Percentiles rank a stretch among this genome's conserved stretches.
Conservation (phyloP, 2,329 filamentous ascomycete species). For the Penicillium sp. region DNA sequence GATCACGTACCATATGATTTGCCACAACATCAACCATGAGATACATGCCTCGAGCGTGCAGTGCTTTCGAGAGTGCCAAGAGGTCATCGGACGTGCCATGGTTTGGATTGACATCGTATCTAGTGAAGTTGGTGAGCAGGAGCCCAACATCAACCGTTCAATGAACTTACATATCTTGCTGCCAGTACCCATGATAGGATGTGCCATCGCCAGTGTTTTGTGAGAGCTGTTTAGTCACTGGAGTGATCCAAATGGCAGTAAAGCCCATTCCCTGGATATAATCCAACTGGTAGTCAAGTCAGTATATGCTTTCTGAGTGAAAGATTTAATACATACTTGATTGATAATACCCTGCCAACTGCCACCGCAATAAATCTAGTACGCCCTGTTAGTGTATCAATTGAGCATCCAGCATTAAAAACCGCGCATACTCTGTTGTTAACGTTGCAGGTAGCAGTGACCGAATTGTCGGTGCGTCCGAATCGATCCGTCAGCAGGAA, state of each 20-base stretch:
- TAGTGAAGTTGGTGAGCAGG: constrained; percentile 28
- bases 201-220: constrained; percentile 39
- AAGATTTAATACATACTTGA: constrained; percentile 28
- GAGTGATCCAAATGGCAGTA: constrained; percentile 51
- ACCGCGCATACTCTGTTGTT: constrained; percentile 21
- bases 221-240: constrained; percentile 42
- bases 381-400: constrained; percentile 41
- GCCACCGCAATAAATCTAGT: constrained; percentile 43
- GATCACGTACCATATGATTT: constrained; percentile 19
- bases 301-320: not conserved
- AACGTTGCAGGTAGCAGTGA: constrained; percentile 33
- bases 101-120: constrained; percentile 55
- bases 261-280: constrained; percentile 53
- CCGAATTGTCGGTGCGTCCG: constrained; percentile 40
- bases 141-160: constrained; percentile 46
- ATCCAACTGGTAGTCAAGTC: constrained; percentile 37
- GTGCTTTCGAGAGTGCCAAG: constrained; percentile 53
- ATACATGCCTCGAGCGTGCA: constrained; percentile 58
- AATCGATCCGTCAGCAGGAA: constrained; percentile 48
- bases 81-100: constrained; percentile 62
- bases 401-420: not conserved
- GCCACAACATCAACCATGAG: constrained; percentile 60
- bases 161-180: constrained; percentile 43
- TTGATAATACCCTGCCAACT: constrained; percentile 48
- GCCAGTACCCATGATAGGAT: constrained; percentile 54